Evolutionary conservation across 306 rosid genomes (phyloP), one percentile per base, ranked within the genome.

Genomic region (Inga laurina): DNA sequence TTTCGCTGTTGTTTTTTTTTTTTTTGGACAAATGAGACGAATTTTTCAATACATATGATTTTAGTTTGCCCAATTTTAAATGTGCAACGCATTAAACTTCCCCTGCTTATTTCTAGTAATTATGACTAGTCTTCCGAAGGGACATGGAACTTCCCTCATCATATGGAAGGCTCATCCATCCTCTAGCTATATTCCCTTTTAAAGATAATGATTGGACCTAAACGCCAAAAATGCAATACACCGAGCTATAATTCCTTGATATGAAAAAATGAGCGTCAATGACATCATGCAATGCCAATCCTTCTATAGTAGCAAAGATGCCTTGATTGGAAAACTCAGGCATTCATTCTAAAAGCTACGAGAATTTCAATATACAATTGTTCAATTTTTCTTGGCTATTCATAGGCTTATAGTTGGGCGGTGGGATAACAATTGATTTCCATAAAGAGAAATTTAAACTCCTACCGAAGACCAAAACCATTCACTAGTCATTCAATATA

Each of bases 41-140:
- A 32, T 65, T 32, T 43, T 65, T 32, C 43, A 65, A 34, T 32
- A 15, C 51, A 7, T 41, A 43, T 19, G 81, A 76, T 76, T 22
- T 75, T 30, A 75, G 59, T 66, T 46, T 32, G 24, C 72, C 16
- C 74, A 57, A 72, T 45, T 83, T 67, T 75, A 78, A 67, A 79
- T 67, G 61, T 30, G 78, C 74, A 18, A 37, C 22, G 69, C 30
- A 74, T 65, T 46, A 22, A 3, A 82, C 76, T 69, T 13, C 27
- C 44, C n/a, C 44, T 16, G 22, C 10, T 2, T 24, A 37, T 64
- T 27, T 30, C 19, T 30, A 30, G 39, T 18, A 64, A 12, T 24
- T 10, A 62, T 62, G 37, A 62, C 37, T 62, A 4, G 18, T 27
- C 18, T 24, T 62, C 18, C 37, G 13, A 24, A 61, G 34, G 5